These are phyloP conservation scores for Plantago elongata DNA, from an alignment of 257 asterid genomes.

Conservation along the genomic window DNA sequence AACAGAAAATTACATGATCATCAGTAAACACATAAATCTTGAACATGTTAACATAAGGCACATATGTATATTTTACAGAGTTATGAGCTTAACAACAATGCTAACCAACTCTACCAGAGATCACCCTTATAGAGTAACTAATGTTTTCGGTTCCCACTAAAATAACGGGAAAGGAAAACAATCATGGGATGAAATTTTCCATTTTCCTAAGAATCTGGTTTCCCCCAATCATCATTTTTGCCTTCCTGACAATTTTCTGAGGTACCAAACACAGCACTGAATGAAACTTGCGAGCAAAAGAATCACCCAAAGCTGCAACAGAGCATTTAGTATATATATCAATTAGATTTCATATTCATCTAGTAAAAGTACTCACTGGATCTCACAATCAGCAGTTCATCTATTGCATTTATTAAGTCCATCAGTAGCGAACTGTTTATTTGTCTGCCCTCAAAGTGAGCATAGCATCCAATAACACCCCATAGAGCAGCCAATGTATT, in stretches of 20 bases:
- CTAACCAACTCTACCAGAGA: conserved; percentile 3
- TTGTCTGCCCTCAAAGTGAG: conserved; percentile 41
- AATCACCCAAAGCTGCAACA: conserved; percentile 9
- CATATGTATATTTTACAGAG: background rate
- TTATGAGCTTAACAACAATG: background rate
- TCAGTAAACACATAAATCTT: background rate
- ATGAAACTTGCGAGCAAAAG: too few species aligned
- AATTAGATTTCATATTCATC: conserved; percentile 7
- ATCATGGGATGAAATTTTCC: too few species aligned
- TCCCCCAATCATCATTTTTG: too few species aligned
- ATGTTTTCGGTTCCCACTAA: too few species aligned
- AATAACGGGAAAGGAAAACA: too few species aligned
- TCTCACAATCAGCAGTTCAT: conserved; percentile 50
- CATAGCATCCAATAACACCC: conserved; percentile 73
- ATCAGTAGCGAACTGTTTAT: conserved; percentile 41
- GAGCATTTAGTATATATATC: conserved; percentile 14
- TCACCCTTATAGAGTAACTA: background rate
- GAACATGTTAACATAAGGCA: too few species aligned
- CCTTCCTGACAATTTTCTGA: too few species aligned
- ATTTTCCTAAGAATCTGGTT: too few species aligned
- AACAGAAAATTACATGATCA: conserved; percentile 17
- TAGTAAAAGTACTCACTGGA: conserved; percentile 40
- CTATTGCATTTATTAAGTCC: conserved; percentile 64
- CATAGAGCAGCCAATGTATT: conserved; percentile 60
- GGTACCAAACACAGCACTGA: too few species aligned